Percentiles rank a stretch among this genome's conserved stretches.
These are phyloP conservation scores for Pelargonium fulgidum DNA, from an alignment of 441 rosid species.

Conservation along the genomic window DNA sequence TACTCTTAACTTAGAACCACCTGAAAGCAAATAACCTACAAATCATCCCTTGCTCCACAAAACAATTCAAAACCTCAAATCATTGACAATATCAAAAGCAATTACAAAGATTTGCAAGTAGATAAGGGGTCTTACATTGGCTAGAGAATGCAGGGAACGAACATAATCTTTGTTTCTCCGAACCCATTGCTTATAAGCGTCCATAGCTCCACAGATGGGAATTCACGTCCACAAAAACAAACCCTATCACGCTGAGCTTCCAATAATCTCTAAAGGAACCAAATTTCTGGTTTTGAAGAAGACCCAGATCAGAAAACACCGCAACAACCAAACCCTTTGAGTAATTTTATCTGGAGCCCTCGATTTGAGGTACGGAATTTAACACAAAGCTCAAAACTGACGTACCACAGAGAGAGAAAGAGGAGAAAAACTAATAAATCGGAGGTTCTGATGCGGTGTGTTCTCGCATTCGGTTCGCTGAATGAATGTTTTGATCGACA, in stretches of 20 bases:
- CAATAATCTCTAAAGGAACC: background rate
- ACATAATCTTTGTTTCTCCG: conserved; percentile 77
- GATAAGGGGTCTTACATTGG: conserved; percentile 51
- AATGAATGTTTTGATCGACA: background rate
- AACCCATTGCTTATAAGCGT: conserved; percentile 85
- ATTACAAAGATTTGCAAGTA: background rate
- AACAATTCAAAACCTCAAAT: background rate
- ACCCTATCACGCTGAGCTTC: conserved; percentile 9
- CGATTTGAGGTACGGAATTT: background rate
- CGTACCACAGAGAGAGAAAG: background rate
- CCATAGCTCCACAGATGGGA: conserved; percentile 44
- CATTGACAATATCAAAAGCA: background rate
- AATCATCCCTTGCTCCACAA: background rate
- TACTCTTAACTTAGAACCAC: background rate
- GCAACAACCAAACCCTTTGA: background rate
- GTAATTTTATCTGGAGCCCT: background rate
- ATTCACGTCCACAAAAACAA: conserved; percentile 6
- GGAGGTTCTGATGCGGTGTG: background rate
- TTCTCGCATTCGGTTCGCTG: no score
- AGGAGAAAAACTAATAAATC: background rate
- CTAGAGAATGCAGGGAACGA: conserved; percentile 83
- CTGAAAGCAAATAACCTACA: background rate
- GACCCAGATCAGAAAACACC: conserved; percentile 14
- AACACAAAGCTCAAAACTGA: background rate
- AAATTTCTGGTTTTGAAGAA: conserved; percentile 13